phyloP scores from a whole-genome alignment of 1,284 basidiomycete genomes.

The Fomes fomentarius region DNA sequence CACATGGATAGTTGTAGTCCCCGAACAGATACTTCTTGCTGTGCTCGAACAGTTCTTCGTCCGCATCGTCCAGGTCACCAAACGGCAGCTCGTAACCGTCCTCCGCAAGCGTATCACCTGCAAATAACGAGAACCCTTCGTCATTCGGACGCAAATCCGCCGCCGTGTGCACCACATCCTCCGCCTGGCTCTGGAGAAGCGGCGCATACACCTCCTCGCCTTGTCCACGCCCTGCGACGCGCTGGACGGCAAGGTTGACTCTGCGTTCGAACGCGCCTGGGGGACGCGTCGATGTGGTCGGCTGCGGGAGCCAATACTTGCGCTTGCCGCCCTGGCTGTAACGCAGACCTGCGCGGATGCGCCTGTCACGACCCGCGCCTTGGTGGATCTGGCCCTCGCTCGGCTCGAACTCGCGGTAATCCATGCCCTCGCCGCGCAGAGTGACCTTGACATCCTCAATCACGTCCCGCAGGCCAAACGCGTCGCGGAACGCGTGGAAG shows the following conservation, averaged over 20 bases:
- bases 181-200: conserved; percentile 67
- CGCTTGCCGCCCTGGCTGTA: conserved; percentile 87
- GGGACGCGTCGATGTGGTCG: conserved; percentile 47
- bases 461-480: conserved; percentile 87
- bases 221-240: conserved; percentile 50
- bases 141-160: conserved; percentile 50
- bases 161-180: conserved; percentile 67
- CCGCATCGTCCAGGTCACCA: conserved; percentile 59
- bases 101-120: conserved; percentile 39
- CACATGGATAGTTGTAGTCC: conserved; percentile 90
- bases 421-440: conserved; percentile 87
- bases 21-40: conserved; percentile 84
- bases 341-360: conserved; percentile 88
- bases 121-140: conserved; percentile 38
- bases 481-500: conserved; percentile 85
- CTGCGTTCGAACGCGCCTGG: conserved; percentile 44
- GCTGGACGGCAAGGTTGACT: conserved; percentile 45
- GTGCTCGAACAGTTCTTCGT: conserved; percentile 74
- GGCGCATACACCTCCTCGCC: conserved; percentile 77
- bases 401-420: conserved; percentile 95
- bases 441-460: conserved; percentile 86
- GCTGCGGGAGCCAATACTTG: conserved; percentile 90
- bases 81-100: conserved; percentile 72
- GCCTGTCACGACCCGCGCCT: conserved; percentile 78
- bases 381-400: conserved; percentile 92